phyloP scores from a whole-genome alignment of 345 rosid genomes.

The Gossypium thurberi region DNA sequence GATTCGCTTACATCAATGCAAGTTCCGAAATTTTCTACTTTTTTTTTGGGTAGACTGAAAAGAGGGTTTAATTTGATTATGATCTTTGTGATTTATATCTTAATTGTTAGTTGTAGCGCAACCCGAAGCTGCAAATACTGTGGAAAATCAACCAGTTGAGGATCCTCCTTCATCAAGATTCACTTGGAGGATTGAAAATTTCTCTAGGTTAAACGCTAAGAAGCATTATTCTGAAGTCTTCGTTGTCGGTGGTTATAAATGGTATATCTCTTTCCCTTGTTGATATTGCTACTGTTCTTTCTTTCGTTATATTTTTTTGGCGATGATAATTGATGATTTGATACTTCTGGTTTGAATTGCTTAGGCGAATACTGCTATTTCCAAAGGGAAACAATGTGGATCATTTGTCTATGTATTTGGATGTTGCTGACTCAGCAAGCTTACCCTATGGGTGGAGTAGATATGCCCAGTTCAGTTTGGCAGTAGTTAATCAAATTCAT shows the following conservation, averaged over 20 bases:
- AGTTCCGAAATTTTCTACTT: neutral
- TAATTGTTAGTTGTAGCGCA: constrained; percentile 34
- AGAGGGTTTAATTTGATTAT: constrained; percentile 1
- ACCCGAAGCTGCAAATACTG: constrained; percentile 48
- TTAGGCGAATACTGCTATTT: constrained; percentile 84
- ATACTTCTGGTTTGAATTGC: constrained; percentile 7
- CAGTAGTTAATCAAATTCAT: constrained; percentile 74
- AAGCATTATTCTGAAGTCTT: constrained; percentile 75
- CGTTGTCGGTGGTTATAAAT: constrained; percentile 79
- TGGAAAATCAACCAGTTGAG: constrained; percentile 67
- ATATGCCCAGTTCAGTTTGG: constrained; percentile 86
- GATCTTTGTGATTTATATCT: neutral
- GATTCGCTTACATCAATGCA: constrained; percentile 1
- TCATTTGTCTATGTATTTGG: constrained; percentile 90
- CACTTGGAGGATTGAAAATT: constrained; percentile 74
- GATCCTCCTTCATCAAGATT: constrained; percentile 80
- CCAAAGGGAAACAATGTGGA: constrained; percentile 93
- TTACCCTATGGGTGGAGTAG: constrained; percentile 95
- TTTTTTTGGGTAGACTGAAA: neutral
- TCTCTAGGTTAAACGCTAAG: constrained; percentile 65
- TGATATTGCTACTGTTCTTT: constrained; percentile 11
- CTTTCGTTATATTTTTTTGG: neutral
- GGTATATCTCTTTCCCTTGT: constrained; percentile 32
- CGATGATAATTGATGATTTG: constrained; percentile 4
- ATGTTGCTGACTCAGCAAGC: constrained; percentile 76